These are phyloP conservation scores for Elymus sibiricus DNA, from an alignment of 176 grass and related monocot genomes.

Conservation along the genomic window DNA sequence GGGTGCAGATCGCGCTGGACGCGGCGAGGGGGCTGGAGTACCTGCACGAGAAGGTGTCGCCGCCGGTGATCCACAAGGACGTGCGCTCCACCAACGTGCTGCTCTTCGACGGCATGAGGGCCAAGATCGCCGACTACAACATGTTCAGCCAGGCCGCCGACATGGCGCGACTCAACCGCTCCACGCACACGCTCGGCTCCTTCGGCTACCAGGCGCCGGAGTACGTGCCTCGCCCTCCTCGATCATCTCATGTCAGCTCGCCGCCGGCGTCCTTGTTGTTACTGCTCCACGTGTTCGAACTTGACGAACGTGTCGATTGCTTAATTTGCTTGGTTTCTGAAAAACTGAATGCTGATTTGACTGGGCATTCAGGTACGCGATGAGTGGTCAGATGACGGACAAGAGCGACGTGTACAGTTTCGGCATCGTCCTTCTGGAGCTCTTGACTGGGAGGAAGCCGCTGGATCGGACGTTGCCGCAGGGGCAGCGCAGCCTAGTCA, in stretches of 20 bases:
- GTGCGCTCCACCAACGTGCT: conserved; percentile 68
- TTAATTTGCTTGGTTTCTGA: background rate
- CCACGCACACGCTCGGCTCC: conserved; percentile 55
- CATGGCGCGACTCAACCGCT: conserved; percentile 49
- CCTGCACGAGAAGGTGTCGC: conserved; percentile 59
- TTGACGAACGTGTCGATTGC: background rate
- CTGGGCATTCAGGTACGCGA: conserved; percentile 36
- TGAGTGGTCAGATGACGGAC: conserved; percentile 42
- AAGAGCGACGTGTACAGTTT: conserved; percentile 73
- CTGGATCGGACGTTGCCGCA: conserved; percentile 52
- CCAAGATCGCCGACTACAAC: conserved; percentile 76
- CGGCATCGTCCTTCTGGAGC: conserved; percentile 54
- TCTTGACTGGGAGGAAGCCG: conserved; percentile 60
- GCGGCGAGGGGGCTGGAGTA: conserved; percentile 62
- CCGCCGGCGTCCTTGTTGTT: background rate
- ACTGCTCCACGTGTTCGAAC: background rate
- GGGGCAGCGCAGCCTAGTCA: conserved; percentile 53
- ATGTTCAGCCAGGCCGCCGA: conserved; percentile 66
- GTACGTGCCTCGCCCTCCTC: background rate
- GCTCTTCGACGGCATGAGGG: conserved; percentile 47
- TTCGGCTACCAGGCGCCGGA: conserved; percentile 69
- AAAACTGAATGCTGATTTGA: conserved; percentile 1
- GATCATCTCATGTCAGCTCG: background rate
- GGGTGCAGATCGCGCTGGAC: conserved; percentile 54
- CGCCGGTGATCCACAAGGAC: conserved; percentile 52